Base-by-base conservation (phyloP, 805 yeast species). In the Wickerhamiella hasegawae region DNA sequence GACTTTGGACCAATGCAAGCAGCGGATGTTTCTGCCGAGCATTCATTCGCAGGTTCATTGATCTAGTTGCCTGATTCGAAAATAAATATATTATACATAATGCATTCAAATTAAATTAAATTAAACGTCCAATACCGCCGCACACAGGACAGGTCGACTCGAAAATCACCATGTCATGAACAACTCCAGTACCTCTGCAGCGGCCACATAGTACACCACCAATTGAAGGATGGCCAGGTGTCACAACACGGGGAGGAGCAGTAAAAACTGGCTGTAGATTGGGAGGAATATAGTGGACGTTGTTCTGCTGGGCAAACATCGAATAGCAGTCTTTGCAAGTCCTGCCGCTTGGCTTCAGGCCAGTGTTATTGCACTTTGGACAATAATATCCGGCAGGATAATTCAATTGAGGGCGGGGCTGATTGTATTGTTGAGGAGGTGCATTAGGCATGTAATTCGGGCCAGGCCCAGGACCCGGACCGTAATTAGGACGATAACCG, bases 151-250 rank as follows among this genome's bases (percentile, higher is more conserved):
- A 81, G 4, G 65, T 52, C 35, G 73, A 77, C 28, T 69, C 65
- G 46, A 75, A 81, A 8, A 78, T 47, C 22, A 79, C 58, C 33
- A 77, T 55, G 44, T 71, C 68, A 20, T 58, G 55, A 1, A 65
- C 60, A 34, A 63, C 44, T 0, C 92, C 90, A 1, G 64, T 38
- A 1, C 90, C 90, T 32, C 76, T 51, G 47, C 90, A 82, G 11
- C 11, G 11, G 10, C 11, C 10, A 11, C 24, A 21, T 21, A 21
- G 24, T 11, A 62, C 53, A 1, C 94, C 93, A 2, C 94, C 93
- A 43, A 69, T 53, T 23, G 71, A 48, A 1, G 90, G 85, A 47
- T 81, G 92, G 1, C 93, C 93, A 0, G 93, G 87, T 14, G 45
- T 51, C 2, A 79, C 76, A 9, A 69, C 56, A 15, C 48, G 43